Base-by-base conservation (phyloP, 1,139 yeast species). In the Blastobotrys indianensis region DNA sequence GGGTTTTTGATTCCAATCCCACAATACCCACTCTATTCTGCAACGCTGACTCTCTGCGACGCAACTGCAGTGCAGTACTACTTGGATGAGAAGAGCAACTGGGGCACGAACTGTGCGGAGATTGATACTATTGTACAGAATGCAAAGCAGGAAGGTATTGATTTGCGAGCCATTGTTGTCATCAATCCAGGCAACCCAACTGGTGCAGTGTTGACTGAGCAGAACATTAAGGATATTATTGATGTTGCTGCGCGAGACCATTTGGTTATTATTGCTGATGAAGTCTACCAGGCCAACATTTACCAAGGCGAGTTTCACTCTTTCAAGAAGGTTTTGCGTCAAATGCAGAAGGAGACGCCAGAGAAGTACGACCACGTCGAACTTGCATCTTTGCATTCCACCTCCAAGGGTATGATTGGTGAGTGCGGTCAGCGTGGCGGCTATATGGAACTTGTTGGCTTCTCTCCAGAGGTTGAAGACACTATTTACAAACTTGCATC, bases 371-470 rank as follows among this genome's bases (percentile, higher is more conserved):
- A 75, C 48, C 73, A 79, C 50, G 94, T 92, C 38, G 95, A 88
- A 62, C 75, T 94, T 52, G 97, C 94, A 2, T 90, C 97, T 1
- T 72, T 92, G 55, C 97, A 92, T 65, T 88, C 97, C 12, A 88
- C 95, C 34, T 90, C 97, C 15, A 92, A 92, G 69, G 98, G 98
- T 63, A 86, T 88, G 60, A 78, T 88, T 56, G 99, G 98, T 50
- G 98, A 92, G 69, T 92, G 98, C 74, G 98, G 98, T 49, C 98
- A 92, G 70, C 82, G 98, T 68, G 98, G 97, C 59, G 98, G 99
- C 3, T 94, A 90, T 72, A 85, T 92, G 94, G 98, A 92, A 67
- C 70, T 90, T 11, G 77, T 82, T 12, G 96, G 96, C 1, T 85
- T 92, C 66, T 70, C 76, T 23, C 72, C 73, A 3, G 90, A 83